Evolutionary conservation across 306 rosid genomes (phyloP), one percentile per base, ranked within the genome.

Genomic region (Lathyrus tuberosus): DNA sequence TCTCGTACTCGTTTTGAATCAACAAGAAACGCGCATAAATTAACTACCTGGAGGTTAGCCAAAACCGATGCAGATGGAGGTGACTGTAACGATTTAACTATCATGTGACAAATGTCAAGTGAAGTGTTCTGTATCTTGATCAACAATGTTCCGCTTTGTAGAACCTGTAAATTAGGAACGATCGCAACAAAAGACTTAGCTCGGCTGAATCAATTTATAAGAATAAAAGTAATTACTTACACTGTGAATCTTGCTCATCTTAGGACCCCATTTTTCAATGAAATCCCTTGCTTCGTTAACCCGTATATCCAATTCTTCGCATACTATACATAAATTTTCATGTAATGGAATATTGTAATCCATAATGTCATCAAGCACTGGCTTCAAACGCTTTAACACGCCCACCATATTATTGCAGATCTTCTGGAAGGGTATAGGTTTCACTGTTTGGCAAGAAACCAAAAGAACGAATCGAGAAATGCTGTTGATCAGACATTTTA

Each of bases 401-500:
- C 83, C 95, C 61, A 76, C 84, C 83, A 91, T 73, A 73, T 79
- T 78, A 77, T 54, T 84, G 73, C 83, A 91, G 58, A 82, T 85
- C 73, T 84, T 89, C 83, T 87, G 95, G 70, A 91, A 63, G 67
- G 92, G 95, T 66, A 76, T 17, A 62, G 75, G 80, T 70, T 80
- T 95, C 69, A 79, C 60, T 54, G 81, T 79, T 65, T 86, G 96
- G 82, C 96, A 86, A 48, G 96, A 95, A 71, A 86, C 95, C 71
- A 91, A 85, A 72, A 77, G 99, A 86, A 91, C 72, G 78, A 95
- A 87, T 74, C 99, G 87, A 80, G 96, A 84, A 75, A 89, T 91
- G 84, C 97, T 91, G 89, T 95, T 95, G 79, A 85, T 83, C 30
- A 91, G 88, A 84, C 96, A 91, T 91, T 84, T 84, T 56, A 84